Evolutionary conservation across 2,329 filamentous ascomycete genomes (phyloP).

Genomic region (Ilyonectria destructans): DNA sequence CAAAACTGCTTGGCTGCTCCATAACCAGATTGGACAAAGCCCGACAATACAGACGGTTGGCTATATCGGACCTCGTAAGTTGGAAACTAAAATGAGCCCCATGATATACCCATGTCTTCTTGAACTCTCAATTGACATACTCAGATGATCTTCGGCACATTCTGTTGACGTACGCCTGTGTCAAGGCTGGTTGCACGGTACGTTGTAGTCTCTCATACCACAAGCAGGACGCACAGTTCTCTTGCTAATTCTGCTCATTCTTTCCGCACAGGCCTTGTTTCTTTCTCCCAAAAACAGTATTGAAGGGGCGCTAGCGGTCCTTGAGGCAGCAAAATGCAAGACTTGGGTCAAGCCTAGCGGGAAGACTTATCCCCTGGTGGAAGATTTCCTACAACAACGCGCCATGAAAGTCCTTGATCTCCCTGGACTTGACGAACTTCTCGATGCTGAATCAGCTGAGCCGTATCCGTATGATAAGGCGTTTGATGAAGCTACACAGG

Average conservation of each 20-base stretch:
- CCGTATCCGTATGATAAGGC: conserved; percentile 52
- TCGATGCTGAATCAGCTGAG: conserved; percentile 35
- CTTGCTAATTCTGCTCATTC: background rate
- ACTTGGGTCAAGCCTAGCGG: conserved; percentile 50
- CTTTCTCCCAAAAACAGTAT: conserved; percentile 55
- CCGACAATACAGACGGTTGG: conserved; percentile 44
- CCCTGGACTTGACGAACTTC: conserved; percentile 50
- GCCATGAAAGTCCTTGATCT: conserved; percentile 50
- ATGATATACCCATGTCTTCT: background rate
- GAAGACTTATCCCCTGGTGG: conserved; percentile 38
- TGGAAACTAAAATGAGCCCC: background rate
- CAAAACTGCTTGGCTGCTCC: conserved; percentile 53
- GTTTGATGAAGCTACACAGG: conserved; percentile 53
- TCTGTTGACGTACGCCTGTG: conserved; percentile 50
- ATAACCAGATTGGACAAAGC: conserved; percentile 36
- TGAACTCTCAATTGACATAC: background rate
- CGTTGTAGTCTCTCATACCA: conserved; percentile 2
- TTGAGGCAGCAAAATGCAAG: conserved; percentile 52
- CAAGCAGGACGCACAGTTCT: background rate
- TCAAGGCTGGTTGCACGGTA: conserved; percentile 55
- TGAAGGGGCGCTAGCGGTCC: conserved; percentile 52
- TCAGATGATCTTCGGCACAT: conserved; percentile 53
- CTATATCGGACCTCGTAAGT: conserved; percentile 55
- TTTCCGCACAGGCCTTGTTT: conserved; percentile 49
- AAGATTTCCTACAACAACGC: conserved; percentile 44